These are phyloP conservation scores for Malus hybrid DNA, from an alignment of 331 rosid genomes.

Conservation along the genomic window DNA sequence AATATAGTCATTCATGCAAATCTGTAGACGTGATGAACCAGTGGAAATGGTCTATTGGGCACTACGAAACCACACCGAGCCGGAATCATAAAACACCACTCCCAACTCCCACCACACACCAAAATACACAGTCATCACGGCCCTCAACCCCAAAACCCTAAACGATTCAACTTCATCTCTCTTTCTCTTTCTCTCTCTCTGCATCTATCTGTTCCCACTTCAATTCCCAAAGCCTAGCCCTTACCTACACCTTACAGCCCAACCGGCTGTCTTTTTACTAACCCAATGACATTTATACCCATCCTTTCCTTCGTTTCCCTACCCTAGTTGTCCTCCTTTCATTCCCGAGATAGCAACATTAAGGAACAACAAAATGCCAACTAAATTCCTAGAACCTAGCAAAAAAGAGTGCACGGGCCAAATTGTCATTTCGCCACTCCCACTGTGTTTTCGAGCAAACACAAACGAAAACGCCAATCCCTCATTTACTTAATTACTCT, in stretches of 20 bases:
- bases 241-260: conserved; percentile 58
- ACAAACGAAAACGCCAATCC: conserved; percentile 22
- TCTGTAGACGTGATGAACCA: not conserved
- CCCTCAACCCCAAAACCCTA: not conserved
- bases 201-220: conserved; percentile 51
- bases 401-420: conserved; percentile 2
- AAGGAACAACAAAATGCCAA: conserved; percentile 21
- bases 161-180: conserved; percentile 30
- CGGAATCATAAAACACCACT: not conserved
- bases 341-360: conserved; percentile 63
- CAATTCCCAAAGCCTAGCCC: conserved; percentile 94
- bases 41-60: not conserved
- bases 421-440: conserved; percentile 18
- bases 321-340: conserved; percentile 30
- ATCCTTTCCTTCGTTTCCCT: conserved; percentile 24
- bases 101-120: not conserved
- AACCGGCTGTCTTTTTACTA: conserved; percentile 48
- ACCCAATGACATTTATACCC: conserved; percentile 28
- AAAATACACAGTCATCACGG: not conserved
- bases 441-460: conserved; percentile 9
- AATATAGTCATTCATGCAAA: not conserved
- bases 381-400: conserved; percentile 7
- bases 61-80: not conserved
- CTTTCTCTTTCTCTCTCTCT: conserved; percentile 19
- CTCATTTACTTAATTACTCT: conserved; percentile 9